These are phyloP conservation scores for Xylaria intraflava DNA, from an alignment of 495 filamentous ascomycete species.

Conservation along the genomic window DNA sequence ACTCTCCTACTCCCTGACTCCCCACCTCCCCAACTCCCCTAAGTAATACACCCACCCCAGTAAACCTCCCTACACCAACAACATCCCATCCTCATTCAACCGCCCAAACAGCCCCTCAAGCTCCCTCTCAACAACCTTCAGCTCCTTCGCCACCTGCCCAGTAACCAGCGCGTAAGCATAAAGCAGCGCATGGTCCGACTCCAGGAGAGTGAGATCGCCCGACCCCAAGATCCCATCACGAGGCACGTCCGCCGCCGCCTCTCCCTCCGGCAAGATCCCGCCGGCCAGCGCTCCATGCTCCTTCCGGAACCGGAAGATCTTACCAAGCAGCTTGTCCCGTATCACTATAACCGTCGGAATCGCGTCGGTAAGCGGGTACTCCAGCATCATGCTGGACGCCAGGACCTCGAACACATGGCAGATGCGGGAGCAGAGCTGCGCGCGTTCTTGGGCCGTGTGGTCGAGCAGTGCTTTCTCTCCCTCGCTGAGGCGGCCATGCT, in stretches of 20 bases:
- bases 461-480: conserved; percentile 73
- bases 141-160: conserved; percentile 61
- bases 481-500: conserved; percentile 65
- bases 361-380: conserved; percentile 84
- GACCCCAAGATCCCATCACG: conserved; percentile 1
- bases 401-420: conserved; percentile 92
- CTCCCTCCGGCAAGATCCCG: background rate
- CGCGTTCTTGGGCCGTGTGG: conserved; percentile 73
- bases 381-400: conserved; percentile 84
- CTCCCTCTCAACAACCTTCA: conserved; percentile 60
- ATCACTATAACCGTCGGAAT: conserved; percentile 75
- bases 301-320: conserved; percentile 78
- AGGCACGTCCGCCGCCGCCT: conserved; percentile 10
- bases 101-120: conserved; percentile 70
- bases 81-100: conserved; percentile 64
- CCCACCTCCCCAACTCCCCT: background rate
- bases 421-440: conserved; percentile 73
- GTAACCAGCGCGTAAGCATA: conserved; percentile 59
- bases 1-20: too few relatives aligned
- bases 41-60: background rate
- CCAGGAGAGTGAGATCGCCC: conserved; percentile 31
- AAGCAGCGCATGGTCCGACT: conserved; percentile 48
- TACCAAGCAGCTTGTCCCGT: conserved; percentile 78
- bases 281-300: conserved; percentile 45
- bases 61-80: conserved; percentile 33